Conservation (phyloP, 331 rosid species). For the Quercus lobata region DNA sequence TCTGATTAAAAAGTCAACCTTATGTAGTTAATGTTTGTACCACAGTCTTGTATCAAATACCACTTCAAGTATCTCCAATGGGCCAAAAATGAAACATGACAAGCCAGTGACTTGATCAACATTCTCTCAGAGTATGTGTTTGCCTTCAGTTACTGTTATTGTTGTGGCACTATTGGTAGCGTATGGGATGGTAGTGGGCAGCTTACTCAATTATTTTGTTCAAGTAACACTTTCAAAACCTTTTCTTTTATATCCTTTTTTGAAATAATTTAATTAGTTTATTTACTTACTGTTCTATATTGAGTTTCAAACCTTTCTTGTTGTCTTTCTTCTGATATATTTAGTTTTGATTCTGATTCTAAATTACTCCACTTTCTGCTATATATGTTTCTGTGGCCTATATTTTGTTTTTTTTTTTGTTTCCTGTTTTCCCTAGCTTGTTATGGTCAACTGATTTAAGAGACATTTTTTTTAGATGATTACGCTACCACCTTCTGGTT, state of each 20-base stretch:
- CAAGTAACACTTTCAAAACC: not conserved
- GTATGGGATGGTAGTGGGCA: not conserved
- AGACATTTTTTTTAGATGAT: slow-evolving; percentile 38
- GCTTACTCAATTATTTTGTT: not conserved
- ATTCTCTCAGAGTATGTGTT: not conserved
- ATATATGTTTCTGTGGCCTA: not conserved
- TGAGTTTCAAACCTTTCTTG: not conserved
- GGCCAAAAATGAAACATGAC: not conserved
- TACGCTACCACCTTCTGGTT: slow-evolving; percentile 42
- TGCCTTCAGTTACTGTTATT: not conserved
- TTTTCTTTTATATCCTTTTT: not conserved
- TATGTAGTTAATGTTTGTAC: not conserved
- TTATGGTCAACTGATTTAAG: slow-evolving; percentile 4
- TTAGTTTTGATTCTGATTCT: not conserved
- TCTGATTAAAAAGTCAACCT: not conserved
- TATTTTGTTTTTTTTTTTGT: not conserved
- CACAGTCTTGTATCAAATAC: not conserved
- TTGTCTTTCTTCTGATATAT: not conserved
- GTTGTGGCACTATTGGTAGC: not conserved
- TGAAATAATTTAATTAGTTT: not conserved
- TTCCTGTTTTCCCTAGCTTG: not conserved
- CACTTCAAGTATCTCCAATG: not conserved
- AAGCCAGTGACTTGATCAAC: not conserved
- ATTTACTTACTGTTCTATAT: not conserved
- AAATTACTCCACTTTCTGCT: not conserved